phyloP scores from a whole-genome alignment of 495 filamentous ascomycete species.

The Hypoxylon lienhwacheense region DNA sequence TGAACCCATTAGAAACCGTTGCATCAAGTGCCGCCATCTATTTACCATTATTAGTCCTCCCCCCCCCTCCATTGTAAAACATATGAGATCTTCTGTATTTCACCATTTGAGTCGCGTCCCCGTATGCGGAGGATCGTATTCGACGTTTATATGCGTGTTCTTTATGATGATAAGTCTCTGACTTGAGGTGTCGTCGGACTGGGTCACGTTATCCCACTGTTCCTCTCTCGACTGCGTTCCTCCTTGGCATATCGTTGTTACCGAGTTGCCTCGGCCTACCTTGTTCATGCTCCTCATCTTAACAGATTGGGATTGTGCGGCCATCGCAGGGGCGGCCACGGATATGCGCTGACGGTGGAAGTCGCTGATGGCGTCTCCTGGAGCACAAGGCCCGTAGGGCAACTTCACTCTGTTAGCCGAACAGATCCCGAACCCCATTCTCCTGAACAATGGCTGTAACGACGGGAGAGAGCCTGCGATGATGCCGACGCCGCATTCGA shows the following conservation, averaged over 20 bases:
- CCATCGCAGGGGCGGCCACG: neutral
- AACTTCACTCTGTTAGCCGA: neutral
- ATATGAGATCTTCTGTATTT: no score
- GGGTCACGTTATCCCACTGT: neutral
- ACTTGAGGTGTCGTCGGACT: neutral
- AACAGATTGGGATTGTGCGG: neutral
- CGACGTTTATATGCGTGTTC: slow-evolving; percentile 23
- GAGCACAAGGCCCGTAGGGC: neutral
- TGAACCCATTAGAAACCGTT: no score
- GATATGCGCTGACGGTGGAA: neutral
- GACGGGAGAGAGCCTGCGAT: slow-evolving; percentile 29
- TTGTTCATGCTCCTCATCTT: neutral
- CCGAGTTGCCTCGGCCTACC: neutral
- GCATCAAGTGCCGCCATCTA: no score
- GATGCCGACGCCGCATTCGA: slow-evolving; percentile 32
- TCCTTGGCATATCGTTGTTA: slow-evolving; percentile 11
- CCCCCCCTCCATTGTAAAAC: no score
- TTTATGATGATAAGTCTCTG: slow-evolving; percentile 21
- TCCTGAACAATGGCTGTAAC: slow-evolving; percentile 17
- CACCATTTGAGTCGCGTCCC: no score
- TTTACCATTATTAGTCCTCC: no score
- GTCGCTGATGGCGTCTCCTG: neutral
- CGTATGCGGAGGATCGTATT: no score
- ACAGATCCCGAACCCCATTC: slow-evolving; percentile 1
- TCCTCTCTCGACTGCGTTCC: neutral